Base-by-base conservation (phyloP, 805 yeast species). In the Schwanniomyces polymorphus region DNA sequence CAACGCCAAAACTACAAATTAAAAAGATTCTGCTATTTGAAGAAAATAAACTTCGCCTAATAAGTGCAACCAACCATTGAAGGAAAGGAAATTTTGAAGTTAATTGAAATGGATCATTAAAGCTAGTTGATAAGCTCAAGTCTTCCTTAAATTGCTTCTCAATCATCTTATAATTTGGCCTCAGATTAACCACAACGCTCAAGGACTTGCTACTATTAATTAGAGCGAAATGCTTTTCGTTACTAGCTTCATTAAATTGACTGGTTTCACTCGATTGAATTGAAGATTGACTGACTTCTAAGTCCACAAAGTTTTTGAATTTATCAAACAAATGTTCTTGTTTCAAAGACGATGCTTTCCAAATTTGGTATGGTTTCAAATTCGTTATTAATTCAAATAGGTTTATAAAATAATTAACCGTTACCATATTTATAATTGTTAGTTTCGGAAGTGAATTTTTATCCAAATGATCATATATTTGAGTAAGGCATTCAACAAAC, bases 331-430 rank as follows among this genome's bases (percentile, higher is more conserved):
- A 50, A 21, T 56, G 60, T 2, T 48, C 54, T 31, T 60, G 61
- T 33, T 53, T 58, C 33, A 71, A 52, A 1, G 73, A 63, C 2
- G 72, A 52, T 4, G 74, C 57, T 46, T 72, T 73, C 71, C 76
- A 70, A 27, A 67, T 63, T 51, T 71, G 76, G 44, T 58, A 61
- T 0, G 78, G 78, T 27, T 57, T 59, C 14, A 63, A 47, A 18
- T 45, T 46, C 49, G 62, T 62, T 38, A 72, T 65, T 34, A 73
- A 56, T 8, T 71, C 75, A 48, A 70, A 64, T 29, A 73, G 57
- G 50, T 69, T 72, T 16, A 63, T 52, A 45, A 73, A 73, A 53
- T 71, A 73, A 52, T 73, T 72, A 31, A 64, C 65, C 4, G 73
- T 66, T 53, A 72, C 64, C 55, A 72, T 51, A 48, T 73, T 73